Evolutionary conservation across 2,329 filamentous ascomycete genomes (phyloP).

Genomic region (Xylaria digitata): DNA sequence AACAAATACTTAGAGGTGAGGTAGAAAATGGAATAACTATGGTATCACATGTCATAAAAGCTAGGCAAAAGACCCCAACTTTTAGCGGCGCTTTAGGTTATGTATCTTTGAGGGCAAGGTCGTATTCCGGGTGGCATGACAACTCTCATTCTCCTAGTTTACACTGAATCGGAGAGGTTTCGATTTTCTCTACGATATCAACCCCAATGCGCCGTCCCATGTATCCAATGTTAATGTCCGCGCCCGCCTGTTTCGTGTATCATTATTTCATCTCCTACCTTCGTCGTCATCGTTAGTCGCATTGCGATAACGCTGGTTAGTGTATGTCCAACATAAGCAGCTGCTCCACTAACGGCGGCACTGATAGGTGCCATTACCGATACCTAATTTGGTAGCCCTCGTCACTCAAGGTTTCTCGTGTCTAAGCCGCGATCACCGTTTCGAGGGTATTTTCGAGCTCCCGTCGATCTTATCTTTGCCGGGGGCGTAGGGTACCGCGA

Average conservation of each 20-base stretch:
- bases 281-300: neutral
- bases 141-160: neutral
- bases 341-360: too few species aligned
- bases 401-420: neutral
- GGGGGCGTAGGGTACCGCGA: slow-evolving; percentile 69
- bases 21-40: too few species aligned
- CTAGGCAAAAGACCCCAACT: neutral
- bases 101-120: too few species aligned
- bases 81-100: neutral
- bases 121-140: neutral
- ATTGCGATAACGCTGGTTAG: neutral
- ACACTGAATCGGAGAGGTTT: neutral
- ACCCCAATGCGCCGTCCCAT: neutral
- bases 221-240: neutral
- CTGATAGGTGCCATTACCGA: neutral
- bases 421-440: slow-evolving; percentile 40
- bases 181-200: neutral
- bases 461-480: slow-evolving; percentile 60
- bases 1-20: neutral
- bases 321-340: neutral
- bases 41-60: neutral
- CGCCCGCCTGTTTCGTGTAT: neutral
- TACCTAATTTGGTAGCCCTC: neutral
- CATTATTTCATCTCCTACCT: neutral
- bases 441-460: slow-evolving; percentile 49